phyloP scores from a whole-genome alignment of 306 rosid genomes.

The Macrotyloma uniflorum region DNA sequence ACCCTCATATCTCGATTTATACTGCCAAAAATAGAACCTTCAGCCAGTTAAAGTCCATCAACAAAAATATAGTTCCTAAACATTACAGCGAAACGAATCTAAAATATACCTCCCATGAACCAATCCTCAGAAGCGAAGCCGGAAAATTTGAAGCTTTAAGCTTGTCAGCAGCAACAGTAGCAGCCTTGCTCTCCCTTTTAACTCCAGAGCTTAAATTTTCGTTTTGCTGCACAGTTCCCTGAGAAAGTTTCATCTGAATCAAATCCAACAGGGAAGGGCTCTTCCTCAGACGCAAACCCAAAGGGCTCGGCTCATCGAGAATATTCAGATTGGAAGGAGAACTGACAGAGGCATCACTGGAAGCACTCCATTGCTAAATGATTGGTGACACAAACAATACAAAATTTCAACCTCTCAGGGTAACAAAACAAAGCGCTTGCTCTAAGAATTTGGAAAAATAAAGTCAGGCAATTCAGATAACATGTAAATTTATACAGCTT shows the following conservation, averaged over 20 bases:
- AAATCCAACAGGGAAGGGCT: constrained; percentile 85
- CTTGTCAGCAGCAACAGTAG: constrained; percentile 54
- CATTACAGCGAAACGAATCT: not conserved
- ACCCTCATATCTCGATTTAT: constrained; percentile 83
- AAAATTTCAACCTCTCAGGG: not conserved
- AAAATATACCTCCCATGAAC: constrained; percentile 82
- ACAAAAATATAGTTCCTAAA: not conserved
- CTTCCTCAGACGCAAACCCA: constrained; percentile 83
- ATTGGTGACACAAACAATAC: not conserved
- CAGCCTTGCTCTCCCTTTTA: constrained; percentile 48
- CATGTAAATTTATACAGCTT: not conserved
- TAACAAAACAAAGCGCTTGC: not conserved
- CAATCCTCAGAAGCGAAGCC: constrained; percentile 70
- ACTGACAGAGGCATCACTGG: constrained; percentile 35
- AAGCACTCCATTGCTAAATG: constrained; percentile 44
- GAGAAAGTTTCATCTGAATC: constrained; percentile 83
- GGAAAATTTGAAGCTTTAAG: constrained; percentile 90
- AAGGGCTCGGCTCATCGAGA: constrained; percentile 92
- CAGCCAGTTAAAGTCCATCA: not conserved
- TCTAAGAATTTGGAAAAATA: not conserved
- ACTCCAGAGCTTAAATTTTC: constrained; percentile 43
- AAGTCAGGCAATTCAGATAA: not conserved
- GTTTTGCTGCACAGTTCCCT: constrained; percentile 44
- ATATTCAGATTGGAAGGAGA: constrained; percentile 59
- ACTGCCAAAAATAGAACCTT: constrained; percentile 52